Percentiles rank a stretch among this genome's conserved stretches.
Conservation (phyloP, 179 eudicot genomes). For the Silene coronaria region DNA sequence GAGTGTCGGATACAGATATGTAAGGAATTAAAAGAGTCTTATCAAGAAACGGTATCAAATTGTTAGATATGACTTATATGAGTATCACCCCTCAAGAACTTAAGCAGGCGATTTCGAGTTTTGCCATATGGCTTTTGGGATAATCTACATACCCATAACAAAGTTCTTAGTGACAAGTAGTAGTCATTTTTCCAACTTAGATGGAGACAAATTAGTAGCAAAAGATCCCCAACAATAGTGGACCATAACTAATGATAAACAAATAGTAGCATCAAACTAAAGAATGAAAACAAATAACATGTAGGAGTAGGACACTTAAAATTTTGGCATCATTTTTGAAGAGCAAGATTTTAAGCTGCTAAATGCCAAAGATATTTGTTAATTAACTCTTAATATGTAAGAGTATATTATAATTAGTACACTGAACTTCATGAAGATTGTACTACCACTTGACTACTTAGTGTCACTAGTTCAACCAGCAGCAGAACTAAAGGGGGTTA, state of each 20-base stretch:
- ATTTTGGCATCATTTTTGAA: constrained; percentile 19
- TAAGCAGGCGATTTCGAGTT: too few relatives aligned
- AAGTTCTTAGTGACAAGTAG: not conserved
- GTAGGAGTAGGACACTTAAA: not conserved
- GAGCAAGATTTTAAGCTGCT: constrained; percentile 16
- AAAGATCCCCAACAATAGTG: constrained; percentile 12
- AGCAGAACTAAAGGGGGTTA: too few relatives aligned
- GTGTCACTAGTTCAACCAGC: too few relatives aligned
- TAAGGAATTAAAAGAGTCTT: too few relatives aligned
- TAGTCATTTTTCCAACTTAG: not conserved
- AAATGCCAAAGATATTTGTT: constrained; percentile 14
- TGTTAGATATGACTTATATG: too few relatives aligned
- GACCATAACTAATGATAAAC: constrained; percentile 13
- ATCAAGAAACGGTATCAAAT: too few relatives aligned
- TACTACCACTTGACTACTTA: not conserved
- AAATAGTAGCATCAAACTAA: constrained; percentile 7
- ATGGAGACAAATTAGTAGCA: constrained; percentile 11
- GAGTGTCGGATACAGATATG: too few relatives aligned
- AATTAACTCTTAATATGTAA: not conserved
- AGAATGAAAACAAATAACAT: not conserved
- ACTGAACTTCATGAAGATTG: not conserved
- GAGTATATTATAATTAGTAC: not conserved
- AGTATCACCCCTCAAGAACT: too few relatives aligned
- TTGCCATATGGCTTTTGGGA: too few relatives aligned
- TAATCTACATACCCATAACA: not conserved